A percentile compares a stretch with the other conserved stretches of the same genome.
Evolutionary conservation across 306 rosid species (phyloP).

Genomic region (Cicer chorassanicum): DNA sequence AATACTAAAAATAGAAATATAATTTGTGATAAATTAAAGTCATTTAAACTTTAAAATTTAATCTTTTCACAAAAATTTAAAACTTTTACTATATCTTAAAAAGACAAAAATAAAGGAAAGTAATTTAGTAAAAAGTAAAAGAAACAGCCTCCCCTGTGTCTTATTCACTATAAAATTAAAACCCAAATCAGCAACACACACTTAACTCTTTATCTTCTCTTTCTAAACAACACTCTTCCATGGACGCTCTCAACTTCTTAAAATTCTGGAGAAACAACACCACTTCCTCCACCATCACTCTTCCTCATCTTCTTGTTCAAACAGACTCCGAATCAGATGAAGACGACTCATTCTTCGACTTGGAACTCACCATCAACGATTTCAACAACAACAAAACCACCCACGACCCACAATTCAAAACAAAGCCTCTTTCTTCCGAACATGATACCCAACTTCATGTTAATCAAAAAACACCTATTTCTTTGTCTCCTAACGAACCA

Average conservation of each 20-base stretch:
- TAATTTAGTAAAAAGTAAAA: too few relatives aligned
- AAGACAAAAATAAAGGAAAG: too few relatives aligned
- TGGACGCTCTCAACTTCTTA: constrained; percentile 75
- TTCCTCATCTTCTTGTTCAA: constrained; percentile 51
- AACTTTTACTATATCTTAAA: too few relatives aligned
- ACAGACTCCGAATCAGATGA: constrained; percentile 56
- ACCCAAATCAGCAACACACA: constrained; percentile 16
- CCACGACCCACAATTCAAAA: constrained; percentile 25
- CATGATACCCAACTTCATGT: constrained; percentile 30
- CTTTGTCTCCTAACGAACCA: constrained; percentile 54
- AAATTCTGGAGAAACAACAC: constrained; percentile 71
- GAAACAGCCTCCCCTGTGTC: too few relatives aligned
- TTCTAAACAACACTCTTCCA: constrained; percentile 31
- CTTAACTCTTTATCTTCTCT: neutral
- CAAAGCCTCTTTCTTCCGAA: neutral
- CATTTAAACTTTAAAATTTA: too few relatives aligned
- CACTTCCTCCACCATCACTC: constrained; percentile 15
- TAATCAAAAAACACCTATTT: constrained; percentile 41
- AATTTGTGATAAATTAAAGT: too few relatives aligned
- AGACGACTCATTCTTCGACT: constrained; percentile 90
- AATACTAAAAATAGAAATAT: too few relatives aligned
- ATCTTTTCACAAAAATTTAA: too few relatives aligned
- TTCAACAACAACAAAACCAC: constrained; percentile 41
- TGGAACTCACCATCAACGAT: constrained; percentile 57
- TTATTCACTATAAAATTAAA: constrained; percentile 18